A percentile compares a stretch with the other conserved stretches of the same genome.
Evolutionary conservation across 495 filamentous ascomycete species (phyloP).

Genomic region (Neurospora sp.): DNA sequence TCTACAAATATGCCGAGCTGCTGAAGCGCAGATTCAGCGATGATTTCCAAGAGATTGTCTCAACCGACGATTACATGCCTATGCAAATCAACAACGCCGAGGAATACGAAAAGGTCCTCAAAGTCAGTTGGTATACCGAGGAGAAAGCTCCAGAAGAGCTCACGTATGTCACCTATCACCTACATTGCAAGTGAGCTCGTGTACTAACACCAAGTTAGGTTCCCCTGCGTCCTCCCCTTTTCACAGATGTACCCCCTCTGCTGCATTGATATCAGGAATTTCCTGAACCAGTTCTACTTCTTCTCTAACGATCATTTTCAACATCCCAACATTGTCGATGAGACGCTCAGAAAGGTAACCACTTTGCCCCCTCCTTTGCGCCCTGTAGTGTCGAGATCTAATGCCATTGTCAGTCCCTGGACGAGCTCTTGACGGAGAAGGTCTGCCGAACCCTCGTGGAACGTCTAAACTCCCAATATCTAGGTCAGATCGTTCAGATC

Average conservation of each 20-base stretch:
- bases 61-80: slow-evolving; percentile 97
- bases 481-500: slow-evolving; percentile 96
- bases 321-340: slow-evolving; percentile 74
- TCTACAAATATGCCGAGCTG: slow-evolving; percentile 88
- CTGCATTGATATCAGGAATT: slow-evolving; percentile 95
- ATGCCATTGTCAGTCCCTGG: slow-evolving; percentile 43
- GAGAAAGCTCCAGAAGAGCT: slow-evolving; percentile 67
- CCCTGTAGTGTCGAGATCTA: background rate
- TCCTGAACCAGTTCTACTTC: slow-evolving; percentile 91
- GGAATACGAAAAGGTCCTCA: slow-evolving; percentile 90
- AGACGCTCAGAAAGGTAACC: slow-evolving; percentile 66
- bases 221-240: slow-evolving; percentile 88
- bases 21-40: slow-evolving; percentile 83
- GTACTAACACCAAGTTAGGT: slow-evolving; percentile 37
- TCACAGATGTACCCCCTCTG: slow-evolving; percentile 98
- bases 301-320: slow-evolving; percentile 93
- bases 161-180: slow-evolving; percentile 41
- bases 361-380: background rate
- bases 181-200: background rate
- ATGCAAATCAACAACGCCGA: slow-evolving; percentile 88
- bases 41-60: slow-evolving; percentile 94
- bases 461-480: slow-evolving; percentile 79
- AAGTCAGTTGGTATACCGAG: slow-evolving; percentile 85
- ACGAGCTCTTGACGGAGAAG: slow-evolving; percentile 79
- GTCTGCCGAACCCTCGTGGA: slow-evolving; percentile 87